Evolutionary conservation across 1,284 basidiomycete genomes (phyloP), one percentile per base, ranked within the genome.

Genomic region (Tylopilus sp.): DNA sequence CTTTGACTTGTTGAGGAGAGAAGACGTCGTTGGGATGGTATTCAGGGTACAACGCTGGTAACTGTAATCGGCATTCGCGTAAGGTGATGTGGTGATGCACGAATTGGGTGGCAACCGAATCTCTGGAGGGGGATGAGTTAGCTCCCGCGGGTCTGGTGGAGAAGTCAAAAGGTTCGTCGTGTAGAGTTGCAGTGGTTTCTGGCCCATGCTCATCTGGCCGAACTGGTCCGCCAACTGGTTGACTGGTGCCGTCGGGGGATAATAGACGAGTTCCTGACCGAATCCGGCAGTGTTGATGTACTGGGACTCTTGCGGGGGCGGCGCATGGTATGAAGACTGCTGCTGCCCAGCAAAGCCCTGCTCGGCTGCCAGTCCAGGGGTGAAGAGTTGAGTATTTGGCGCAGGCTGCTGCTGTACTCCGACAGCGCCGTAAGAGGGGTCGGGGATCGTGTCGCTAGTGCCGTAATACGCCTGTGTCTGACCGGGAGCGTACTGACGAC

Each of bases 1-100:
- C 72, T 97, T 98, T 25, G 89, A 85, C 75, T 99, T 99, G 71
- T 77, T 82, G 51, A 99, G 76, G 7, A 99, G 79, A 12, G 90
- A 89, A 55, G 89, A 84, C 16, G 93, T 93, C n/a, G 91, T 95
- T 3, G 97, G 97, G 55, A 99, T 82, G 11, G 92, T 85, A 63
- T 97, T 95, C 54, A 99, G 70, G 1, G 97, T 99, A 60, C 79
- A 86, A 41, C 97, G 86, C 73, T 97, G 92, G 72, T 97, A 99
- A 13, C 89, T 94, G 28, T 86, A 79, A 63, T 98, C 89, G 18
- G 94, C 87, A 63, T 95, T 92, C 37, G 89, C 84, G 46, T 78
- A 74, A 0, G 92, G 88, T 18, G 87, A 86, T 31, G 84, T 81
- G 9, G 92, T 89, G 53, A 98, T 78, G 53, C 83, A 85, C 9